A percentile compares a stretch with the other conserved stretches of the same genome.
Conservation (phyloP, 768 basidiomycete species). For the Lyophyllum shimeji region DNA sequence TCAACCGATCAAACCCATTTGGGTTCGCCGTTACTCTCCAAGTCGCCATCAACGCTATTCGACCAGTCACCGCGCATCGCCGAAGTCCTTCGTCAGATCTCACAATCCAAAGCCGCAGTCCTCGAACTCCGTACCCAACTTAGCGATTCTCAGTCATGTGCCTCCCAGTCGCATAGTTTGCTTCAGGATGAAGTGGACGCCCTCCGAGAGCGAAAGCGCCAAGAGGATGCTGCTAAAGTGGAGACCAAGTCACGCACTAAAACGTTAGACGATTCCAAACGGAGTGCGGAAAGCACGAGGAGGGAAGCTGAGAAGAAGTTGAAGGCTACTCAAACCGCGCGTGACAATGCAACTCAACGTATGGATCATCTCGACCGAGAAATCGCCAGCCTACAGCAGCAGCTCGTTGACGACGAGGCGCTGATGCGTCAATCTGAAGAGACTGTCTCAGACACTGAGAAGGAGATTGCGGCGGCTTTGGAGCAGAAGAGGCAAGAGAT, state of each 20-base stretch:
- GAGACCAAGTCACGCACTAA: conserved; percentile 87
- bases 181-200: conserved; percentile 76
- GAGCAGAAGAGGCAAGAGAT: conserved; percentile 61
- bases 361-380: conserved; percentile 62
- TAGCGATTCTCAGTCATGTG: conserved; percentile 53
- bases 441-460: conserved; percentile 50
- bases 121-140: conserved; percentile 72
- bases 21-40: conserved; percentile 31
- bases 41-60: conserved; percentile 42
- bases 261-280: conserved; percentile 81
- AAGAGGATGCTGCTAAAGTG: conserved; percentile 75
- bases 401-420: conserved; percentile 54
- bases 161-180: conserved; percentile 57
- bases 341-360: conserved; percentile 59
- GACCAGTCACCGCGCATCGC: conserved; percentile 72
- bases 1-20: conserved; percentile 28
- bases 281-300: conserved; percentile 75
- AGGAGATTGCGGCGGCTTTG: conserved; percentile 51
- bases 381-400: conserved; percentile 54
- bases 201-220: conserved; percentile 71
- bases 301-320: conserved; percentile 89
- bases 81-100: conserved; percentile 76
- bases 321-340: conserved; percentile 61
- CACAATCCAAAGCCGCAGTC: conserved; percentile 57
- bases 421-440: conserved; percentile 44